Evolutionary conservation across 2,329 filamentous ascomycete genomes (phyloP).

Genomic region (Penicillium sp.): DNA sequence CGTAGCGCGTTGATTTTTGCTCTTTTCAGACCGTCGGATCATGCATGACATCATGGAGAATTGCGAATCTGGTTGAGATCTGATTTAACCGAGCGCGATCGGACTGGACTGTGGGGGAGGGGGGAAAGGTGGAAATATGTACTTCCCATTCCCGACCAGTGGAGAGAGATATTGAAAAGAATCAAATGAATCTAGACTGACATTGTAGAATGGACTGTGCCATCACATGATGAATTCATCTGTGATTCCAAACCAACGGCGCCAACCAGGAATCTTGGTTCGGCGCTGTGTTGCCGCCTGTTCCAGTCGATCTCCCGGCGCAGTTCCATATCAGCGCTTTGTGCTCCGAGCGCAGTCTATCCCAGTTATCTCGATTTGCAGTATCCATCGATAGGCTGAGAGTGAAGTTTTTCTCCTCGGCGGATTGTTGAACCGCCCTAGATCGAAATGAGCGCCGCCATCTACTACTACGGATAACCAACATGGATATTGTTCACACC

Average conservation of each 20-base stretch:
- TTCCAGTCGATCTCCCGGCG: constrained; percentile 15
- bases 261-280: constrained; percentile 17
- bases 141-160: too few relatives aligned
- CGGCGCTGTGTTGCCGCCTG: constrained; percentile 25
- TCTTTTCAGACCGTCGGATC: constrained; percentile 5
- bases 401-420: constrained; percentile 3
- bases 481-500: not conserved
- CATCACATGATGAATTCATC: not conserved
- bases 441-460: not conserved
- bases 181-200: too few relatives aligned
- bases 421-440: not conserved
- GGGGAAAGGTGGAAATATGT: too few relatives aligned
- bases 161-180: too few relatives aligned
- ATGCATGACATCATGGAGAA: constrained; percentile 19
- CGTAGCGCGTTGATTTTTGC: constrained; percentile 6
- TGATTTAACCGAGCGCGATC: constrained; percentile 6
- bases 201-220: too few relatives aligned
- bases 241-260: constrained; percentile 23
- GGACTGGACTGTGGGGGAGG: too few relatives aligned
- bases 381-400: constrained; percentile 19
- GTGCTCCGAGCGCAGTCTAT: constrained; percentile 3
- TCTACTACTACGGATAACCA: not conserved
- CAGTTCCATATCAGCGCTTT: constrained; percentile 4
- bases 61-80: constrained; percentile 6
- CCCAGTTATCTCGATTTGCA: constrained; percentile 5